Percentiles rank a stretch among this genome's conserved stretches.
These are phyloP conservation scores for Populus euphratica DNA, from an alignment of 345 rosid genomes.

Conservation along the genomic window DNA sequence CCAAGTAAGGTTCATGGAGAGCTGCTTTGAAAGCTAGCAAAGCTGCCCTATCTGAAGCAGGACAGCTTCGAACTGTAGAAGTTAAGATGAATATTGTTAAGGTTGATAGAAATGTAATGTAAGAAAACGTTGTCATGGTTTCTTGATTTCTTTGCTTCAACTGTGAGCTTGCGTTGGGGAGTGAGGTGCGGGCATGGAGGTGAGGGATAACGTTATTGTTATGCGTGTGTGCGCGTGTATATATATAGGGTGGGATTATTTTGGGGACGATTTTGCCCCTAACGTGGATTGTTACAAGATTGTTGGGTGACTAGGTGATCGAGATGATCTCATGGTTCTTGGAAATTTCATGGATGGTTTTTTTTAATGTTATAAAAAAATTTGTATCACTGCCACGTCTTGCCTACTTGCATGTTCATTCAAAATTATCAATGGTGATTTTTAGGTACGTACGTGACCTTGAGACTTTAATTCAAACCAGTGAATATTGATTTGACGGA, in stretches of 20 bases:
- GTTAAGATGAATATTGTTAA: slow-evolving; percentile 21
- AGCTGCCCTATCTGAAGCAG: slow-evolving; percentile 67
- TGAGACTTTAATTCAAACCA: too few relatives aligned
- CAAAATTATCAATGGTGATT: too few relatives aligned
- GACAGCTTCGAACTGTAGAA: slow-evolving; percentile 52
- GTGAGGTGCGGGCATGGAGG: neutral
- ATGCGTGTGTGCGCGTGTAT: neutral
- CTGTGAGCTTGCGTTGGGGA: neutral
- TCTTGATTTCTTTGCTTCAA: too few relatives aligned
- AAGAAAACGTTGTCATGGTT: neutral
- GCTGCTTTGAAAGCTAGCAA: slow-evolving; percentile 57
- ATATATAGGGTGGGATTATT: slow-evolving; percentile 17
- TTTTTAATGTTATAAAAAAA: too few relatives aligned
- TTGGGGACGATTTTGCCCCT: slow-evolving; percentile 35
- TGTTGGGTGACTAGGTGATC: neutral
- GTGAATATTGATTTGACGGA: too few relatives aligned
- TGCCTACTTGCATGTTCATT: neutral
- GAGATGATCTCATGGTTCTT: too few relatives aligned
- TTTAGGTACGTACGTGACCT: too few relatives aligned
- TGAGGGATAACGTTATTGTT: neutral
- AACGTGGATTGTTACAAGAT: slow-evolving; percentile 4
- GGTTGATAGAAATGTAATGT: neutral
- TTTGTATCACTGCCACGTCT: neutral
- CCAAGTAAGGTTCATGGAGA: slow-evolving; percentile 64
- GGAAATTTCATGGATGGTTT: too few relatives aligned